Conservation (phyloP, 441 rosid genomes). For the Adansonia rubrostipa region DNA sequence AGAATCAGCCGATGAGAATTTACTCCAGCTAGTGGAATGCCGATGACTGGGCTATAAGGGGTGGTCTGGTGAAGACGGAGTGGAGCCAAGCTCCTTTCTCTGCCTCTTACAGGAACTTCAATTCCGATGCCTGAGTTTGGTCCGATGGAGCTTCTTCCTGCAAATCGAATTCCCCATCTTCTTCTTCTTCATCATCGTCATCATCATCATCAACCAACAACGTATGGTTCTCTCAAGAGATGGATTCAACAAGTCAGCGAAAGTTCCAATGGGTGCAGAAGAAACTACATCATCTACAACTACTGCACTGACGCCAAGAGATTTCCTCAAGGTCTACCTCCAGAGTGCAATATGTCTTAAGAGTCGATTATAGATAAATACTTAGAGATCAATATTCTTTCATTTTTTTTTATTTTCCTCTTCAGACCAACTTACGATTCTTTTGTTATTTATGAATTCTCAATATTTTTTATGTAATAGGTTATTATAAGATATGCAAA, state of each 20-base stretch:
- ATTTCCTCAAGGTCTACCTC: slow-evolving; percentile 16
- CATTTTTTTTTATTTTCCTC: neutral
- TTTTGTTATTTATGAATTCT: neutral
- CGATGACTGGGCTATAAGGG: too few species aligned
- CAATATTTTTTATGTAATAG: neutral
- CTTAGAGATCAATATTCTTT: slow-evolving; percentile 1
- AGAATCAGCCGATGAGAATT: too few species aligned
- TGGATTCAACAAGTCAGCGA: neutral
- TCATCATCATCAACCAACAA: too few species aligned
- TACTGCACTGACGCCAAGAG: slow-evolving; percentile 38
- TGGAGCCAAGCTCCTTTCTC: too few species aligned
- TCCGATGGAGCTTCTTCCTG: slow-evolving; percentile 36
- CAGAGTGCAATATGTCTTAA: slow-evolving; percentile 37
- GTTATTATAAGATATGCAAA: neutral
- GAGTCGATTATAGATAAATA: neutral
- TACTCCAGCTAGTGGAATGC: too few species aligned
- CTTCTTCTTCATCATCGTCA: neutral
- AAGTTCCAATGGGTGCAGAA: slow-evolving; percentile 44
- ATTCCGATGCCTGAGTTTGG: slow-evolving; percentile 10
- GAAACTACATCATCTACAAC: slow-evolving; percentile 43
- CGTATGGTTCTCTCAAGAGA: too few species aligned
- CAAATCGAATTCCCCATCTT: slow-evolving; percentile 27
- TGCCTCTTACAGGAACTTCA: too few species aligned
- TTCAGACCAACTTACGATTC: neutral
- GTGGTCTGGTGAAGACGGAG: too few species aligned